Evolutionary conservation across 257 asterid species (phyloP), one percentile per base, ranked within the genome.

Genomic region (Avicennia marina): DNA sequence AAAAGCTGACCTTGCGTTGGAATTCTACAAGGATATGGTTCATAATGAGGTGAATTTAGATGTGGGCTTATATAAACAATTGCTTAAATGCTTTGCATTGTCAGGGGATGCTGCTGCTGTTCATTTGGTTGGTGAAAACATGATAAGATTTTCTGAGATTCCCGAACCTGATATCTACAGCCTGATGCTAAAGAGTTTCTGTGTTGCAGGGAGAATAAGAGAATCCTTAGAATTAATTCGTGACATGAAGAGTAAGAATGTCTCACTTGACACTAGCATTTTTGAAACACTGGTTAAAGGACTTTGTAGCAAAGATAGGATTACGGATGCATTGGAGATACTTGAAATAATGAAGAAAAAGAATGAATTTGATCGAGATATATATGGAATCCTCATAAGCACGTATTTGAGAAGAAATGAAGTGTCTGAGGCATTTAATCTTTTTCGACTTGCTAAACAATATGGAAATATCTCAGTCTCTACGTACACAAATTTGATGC

Each of bases 151-250:
- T 64, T 71, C 75, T 15, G 74, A 57, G 60, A 57, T 82, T 69
- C 78, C 85, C 2, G 81, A 80, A 74, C 41, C 65, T 49, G 62
- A 39, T 1, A 71, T 72, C 29, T 82, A 78, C 29, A 53, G 73
- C 57, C 58, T 74, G 25, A 69, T 87, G 82, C 73, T 90, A 29
- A 84, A 74, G 76, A 77, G 89, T 66, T 76, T 87, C 32, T 90
- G 98, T 73, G 70, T 80, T 44, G 70, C 89, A 0, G 94, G 94
- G 61, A 73, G 73, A 68, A 80, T 90, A 45, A 67, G 61, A 53
- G 95, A 90, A 61, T 89, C 98, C 11, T 72, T 90, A 20, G 94
- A 84, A 70, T 63, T 87, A 68, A 84, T 90, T 58, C 84, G 82
- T 18, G 80, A 77, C 45, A 51, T 81, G 75, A 84, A 72, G 77